Base-by-base conservation (phyloP, 352 stramenopile species). In the Phytopythium vexans region DNA sequence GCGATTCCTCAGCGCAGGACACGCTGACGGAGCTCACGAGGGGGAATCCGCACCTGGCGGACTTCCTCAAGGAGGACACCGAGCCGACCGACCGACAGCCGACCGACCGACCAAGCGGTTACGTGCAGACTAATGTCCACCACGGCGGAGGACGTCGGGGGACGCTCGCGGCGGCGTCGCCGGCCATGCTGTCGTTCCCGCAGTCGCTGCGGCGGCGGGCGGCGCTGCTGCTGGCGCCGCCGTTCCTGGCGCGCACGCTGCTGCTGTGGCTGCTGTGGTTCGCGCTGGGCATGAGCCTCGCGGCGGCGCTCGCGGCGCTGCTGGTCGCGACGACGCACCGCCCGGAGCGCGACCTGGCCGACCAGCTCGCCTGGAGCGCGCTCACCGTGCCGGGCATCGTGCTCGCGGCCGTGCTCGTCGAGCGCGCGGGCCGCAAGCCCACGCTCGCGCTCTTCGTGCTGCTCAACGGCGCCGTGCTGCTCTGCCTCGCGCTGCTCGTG, bases 211-310 rank as follows among this genome's bases (percentile, higher is more conserved):
- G 61, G 5, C 75, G 70, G 56, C 74, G 74, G 11, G 56, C 64
- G 16, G 66, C 73, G 14, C 61, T 77, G 52, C 68, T 86, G 7
- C 74, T 74, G 49, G 71, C 67, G 11, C 43, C 50, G 27, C 58
- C 66, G 10, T 74, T 86, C 41, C 56, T 68, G 32, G 7, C 42
- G 8, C 69, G 70, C 21, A 84, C 78, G 16, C 33, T 64, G 21
- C 43, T 76, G 41, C 72, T 85, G 49, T 87, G 76, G 73, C 41
- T 72, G 41, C 58, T 74, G 34, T 81, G 70, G 72, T 67, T 77
- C 31, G 47, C 54, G 8, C 32, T 66, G 35, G 39, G 58, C 1
- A 52, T 43, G 12, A 57, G 56, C 8, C 56, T 74, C 10, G 64
- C 58, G 12, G 55, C 60, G 8, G 52, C 60, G 0, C 49, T 76